These are phyloP conservation scores for Pythium pyrilobum DNA, from an alignment of 352 stramenopile genomes.

Conservation along the genomic window DNA sequence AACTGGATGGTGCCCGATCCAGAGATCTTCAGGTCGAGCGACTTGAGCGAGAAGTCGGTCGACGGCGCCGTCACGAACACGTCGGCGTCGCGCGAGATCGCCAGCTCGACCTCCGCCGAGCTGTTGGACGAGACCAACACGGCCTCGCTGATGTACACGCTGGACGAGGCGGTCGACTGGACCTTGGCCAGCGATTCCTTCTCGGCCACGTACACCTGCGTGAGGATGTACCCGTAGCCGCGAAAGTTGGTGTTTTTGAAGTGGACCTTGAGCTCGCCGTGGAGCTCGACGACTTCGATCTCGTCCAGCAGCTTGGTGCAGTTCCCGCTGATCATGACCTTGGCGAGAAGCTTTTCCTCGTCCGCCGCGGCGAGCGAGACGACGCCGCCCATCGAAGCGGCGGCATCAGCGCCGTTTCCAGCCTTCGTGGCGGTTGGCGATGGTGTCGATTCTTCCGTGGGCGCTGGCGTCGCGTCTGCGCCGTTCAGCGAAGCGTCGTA, in stretches of 20 bases:
- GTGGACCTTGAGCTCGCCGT: conserved; percentile 38
- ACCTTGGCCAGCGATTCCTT: conserved; percentile 31
- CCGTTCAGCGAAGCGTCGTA: conserved; percentile 6
- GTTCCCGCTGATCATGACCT: conserved; percentile 50
- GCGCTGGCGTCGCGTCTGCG: conserved; percentile 10
- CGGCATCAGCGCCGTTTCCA: conserved; percentile 6
- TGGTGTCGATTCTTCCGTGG: conserved; percentile 3
- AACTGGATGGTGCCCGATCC: conserved; percentile 26
- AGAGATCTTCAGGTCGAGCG: conserved; percentile 26
- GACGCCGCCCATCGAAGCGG: conserved; percentile 20
- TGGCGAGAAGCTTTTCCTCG: conserved; percentile 24
- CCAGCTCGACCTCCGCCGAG: not conserved
- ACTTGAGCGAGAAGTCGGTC: conserved; percentile 31
- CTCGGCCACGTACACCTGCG: conserved; percentile 37
- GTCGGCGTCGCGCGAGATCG: conserved; percentile 1
- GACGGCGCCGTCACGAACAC: conserved; percentile 14
- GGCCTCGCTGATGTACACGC: conserved; percentile 32
- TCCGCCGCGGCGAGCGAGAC: conserved; percentile 3
- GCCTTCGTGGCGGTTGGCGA: not conserved
- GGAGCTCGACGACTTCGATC: conserved; percentile 33
- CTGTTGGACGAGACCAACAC: conserved; percentile 1
- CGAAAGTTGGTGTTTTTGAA: conserved; percentile 47
- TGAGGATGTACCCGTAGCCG: conserved; percentile 44
- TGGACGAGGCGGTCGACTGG: conserved; percentile 30
- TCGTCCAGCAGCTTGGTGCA: conserved; percentile 38